Evolutionary conservation across 306 rosid species (phyloP), one percentile per base, ranked within the genome.

Genomic region (Trichosanthes cucumerina): DNA sequence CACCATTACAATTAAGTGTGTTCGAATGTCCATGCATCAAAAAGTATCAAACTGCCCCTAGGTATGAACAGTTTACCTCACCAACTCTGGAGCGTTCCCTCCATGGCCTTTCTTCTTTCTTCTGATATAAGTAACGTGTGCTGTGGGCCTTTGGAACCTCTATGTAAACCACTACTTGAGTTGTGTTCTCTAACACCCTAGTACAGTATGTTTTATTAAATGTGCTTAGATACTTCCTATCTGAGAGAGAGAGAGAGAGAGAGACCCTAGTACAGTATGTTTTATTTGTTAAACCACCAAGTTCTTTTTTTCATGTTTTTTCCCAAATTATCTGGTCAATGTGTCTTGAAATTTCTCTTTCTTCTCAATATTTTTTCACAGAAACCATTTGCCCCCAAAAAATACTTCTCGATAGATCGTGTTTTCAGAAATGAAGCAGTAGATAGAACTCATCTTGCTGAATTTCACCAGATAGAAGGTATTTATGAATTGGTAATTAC

Each of bases 381-480:
- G 97, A 92, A 91, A 86, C 93, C 97, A 44, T 95, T 95, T 86
- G 49, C 80, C 63, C 97, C 97, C 1, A 88, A 92, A 81, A 95
- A 89, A 77, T 95, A 95, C 84, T 92, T 88, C 90, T 95, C 99
- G 34, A 95, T 95, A 62, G 97, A 95, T 75, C 97, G 99, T 28
- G 99, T 95, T 8, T 95, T 95, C 86, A 89, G 99, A 84, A 95
- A 95, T 84, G 99, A 95, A 82, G 99, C 99, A 4, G 97, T 95
- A 7, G 99, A 95, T 86, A 89, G 99, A 54, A 95, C 98, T 28
- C 98, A 95, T 86, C 98, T 95, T 80, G 97, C 98, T 7, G 98
- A 95, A 84, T 95, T 95, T 86, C 98, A 92, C 87, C 98, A 95
- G 85, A 95, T 95, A 36, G 98, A 95, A 95, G 98, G 98, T 95